A percentile compares a stretch with the other conserved stretches of the same genome.
Conservation (phyloP, 1,284 basidiomycete species). For the Leccinum griseonigrum region DNA sequence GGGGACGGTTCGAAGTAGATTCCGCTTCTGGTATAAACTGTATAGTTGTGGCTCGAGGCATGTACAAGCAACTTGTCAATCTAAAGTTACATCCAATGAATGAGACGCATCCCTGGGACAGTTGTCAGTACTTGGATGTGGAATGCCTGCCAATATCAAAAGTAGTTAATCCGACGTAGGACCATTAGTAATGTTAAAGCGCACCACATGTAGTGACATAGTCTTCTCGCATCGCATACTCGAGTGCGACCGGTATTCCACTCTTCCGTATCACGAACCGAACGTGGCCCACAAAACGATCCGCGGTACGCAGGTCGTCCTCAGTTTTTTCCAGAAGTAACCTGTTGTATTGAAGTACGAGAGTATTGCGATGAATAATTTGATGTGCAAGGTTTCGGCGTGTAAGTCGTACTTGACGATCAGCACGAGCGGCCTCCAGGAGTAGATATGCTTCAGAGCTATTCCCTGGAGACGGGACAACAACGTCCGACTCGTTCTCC, state of each 20-base stretch:
- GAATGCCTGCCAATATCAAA: not conserved
- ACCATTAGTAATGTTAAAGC: not conserved
- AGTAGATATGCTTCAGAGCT: not conserved
- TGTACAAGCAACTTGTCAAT: not conserved
- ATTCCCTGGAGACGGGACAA: not conserved
- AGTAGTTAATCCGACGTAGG: not conserved
- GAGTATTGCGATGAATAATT: not conserved
- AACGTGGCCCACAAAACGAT: not conserved
- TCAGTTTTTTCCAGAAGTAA: not conserved
- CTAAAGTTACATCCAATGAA: not conserved
- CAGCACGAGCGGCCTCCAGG: not conserved
- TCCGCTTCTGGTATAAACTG: not conserved
- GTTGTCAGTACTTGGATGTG: not conserved
- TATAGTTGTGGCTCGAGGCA: not conserved
- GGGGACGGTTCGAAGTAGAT: not conserved
- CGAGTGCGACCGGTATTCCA: not conserved
- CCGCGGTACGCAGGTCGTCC: not conserved
- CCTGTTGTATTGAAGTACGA: not conserved
- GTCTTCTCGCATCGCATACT: not conserved
- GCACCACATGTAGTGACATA: not conserved
- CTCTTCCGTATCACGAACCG: not conserved
- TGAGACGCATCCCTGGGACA: not conserved
- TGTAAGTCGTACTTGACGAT: not conserved
- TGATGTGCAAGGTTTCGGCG: not conserved
- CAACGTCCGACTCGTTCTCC: not conserved